phyloP scores from a whole-genome alignment of 352 stramenopile genomes.

The Peronospora belbahrii region DNA sequence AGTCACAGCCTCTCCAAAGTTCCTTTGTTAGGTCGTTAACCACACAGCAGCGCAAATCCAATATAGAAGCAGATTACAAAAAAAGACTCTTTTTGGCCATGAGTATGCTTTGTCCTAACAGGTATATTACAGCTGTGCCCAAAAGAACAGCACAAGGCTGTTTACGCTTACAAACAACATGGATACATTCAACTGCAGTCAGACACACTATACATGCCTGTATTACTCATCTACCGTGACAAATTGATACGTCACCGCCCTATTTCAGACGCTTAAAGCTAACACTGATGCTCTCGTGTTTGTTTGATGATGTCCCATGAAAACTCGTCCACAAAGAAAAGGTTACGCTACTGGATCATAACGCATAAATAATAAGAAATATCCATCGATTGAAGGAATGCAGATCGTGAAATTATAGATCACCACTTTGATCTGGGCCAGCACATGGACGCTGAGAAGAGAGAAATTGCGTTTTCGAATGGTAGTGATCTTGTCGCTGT shows the following conservation, averaged over 20 bases:
- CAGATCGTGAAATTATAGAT: conserved; percentile 67
- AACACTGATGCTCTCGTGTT: conserved; percentile 55
- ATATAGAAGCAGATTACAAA: conserved; percentile 66
- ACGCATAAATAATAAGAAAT: conserved; percentile 55
- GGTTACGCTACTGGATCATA: conserved; percentile 70
- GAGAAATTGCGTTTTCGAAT: conserved; percentile 66
- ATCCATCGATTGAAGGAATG: conserved; percentile 12
- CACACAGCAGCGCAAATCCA: conserved; percentile 43
- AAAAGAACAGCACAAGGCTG: conserved; percentile 69
- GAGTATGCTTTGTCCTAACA: conserved; percentile 72
- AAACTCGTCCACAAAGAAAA: conserved; percentile 21
- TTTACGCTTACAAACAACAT: conserved; percentile 85
- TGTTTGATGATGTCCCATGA: conserved; percentile 74
- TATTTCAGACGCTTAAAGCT: conserved; percentile 47
- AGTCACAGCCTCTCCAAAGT: conserved; percentile 59
- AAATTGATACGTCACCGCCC: conserved; percentile 52
- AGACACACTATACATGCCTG: conserved; percentile 46
- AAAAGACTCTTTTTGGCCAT: conserved; percentile 73
- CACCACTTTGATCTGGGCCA: conserved; percentile 65
- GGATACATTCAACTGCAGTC: conserved; percentile 16
- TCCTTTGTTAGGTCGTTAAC: conserved; percentile 34
- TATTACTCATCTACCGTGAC: conserved; percentile 54
- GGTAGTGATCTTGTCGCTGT: conserved; percentile 55
- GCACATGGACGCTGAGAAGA: conserved; percentile 32
- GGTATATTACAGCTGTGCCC: conserved; percentile 76